phyloP scores from a whole-genome alignment of 2,329 filamentous ascomycete species.

The Diplodia scrobiculata region DNA sequence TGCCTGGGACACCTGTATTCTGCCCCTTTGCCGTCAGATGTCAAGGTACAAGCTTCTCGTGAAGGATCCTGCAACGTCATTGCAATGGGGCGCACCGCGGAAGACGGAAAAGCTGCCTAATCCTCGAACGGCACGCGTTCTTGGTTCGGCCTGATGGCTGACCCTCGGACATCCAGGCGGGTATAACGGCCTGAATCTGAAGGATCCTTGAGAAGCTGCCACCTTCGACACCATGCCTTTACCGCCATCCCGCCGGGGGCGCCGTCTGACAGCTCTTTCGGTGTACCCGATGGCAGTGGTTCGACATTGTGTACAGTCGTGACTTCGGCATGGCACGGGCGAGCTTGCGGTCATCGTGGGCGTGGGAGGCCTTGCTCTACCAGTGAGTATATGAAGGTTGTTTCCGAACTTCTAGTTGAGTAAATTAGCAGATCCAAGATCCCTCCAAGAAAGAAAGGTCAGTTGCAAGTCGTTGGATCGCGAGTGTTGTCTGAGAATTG shows the following conservation, averaged over 20 bases:
- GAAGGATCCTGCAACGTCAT: background rate
- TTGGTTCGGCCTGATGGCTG: background rate
- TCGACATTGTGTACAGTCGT: constrained; percentile 1
- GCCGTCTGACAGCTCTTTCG: constrained; percentile 10
- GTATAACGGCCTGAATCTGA: background rate
- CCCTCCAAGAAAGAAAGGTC: background rate
- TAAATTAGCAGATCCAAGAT: background rate
- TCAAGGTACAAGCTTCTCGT: background rate
- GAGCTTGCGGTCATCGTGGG: background rate
- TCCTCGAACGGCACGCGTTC: background rate
- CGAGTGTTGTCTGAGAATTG: background rate
- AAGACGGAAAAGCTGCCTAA: background rate
- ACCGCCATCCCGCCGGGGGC: constrained; percentile 1
- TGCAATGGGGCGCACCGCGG: background rate
- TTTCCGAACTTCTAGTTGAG: background rate
- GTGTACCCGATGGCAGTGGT: constrained; percentile 3
- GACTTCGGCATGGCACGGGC: background rate
- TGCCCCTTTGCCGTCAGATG: background rate
- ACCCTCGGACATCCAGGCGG: background rate
- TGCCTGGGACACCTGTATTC: background rate
- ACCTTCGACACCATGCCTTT: constrained; percentile 4
- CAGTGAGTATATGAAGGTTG: constrained; percentile 6
- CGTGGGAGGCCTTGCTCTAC: background rate
- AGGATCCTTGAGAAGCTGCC: background rate
- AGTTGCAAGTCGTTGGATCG: background rate